Conservation (phyloP, 768 basidiomycete species). For the Mycena vitilis region DNA sequence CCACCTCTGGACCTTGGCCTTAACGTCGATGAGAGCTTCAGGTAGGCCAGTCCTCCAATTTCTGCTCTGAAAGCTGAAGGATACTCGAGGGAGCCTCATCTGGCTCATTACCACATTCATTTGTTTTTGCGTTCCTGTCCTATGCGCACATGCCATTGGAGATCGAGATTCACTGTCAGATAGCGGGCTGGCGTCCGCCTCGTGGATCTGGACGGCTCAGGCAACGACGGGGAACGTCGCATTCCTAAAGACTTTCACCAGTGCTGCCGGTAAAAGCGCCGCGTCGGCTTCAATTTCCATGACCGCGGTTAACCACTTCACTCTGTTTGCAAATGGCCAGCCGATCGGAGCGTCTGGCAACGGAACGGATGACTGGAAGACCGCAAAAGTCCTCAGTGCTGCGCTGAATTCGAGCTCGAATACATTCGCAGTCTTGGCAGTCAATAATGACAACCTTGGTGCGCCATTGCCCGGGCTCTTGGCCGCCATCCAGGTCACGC, state of each 20-base stretch:
- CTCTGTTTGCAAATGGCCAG: constrained; percentile 19
- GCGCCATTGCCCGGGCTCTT: constrained; percentile 20
- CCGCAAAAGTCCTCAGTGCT: constrained; percentile 16
- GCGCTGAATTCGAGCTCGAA: constrained; percentile 10
- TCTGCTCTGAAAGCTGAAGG: background rate
- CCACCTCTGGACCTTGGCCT: background rate
- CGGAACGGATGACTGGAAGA: constrained; percentile 22
- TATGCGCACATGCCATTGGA: constrained; percentile 18
- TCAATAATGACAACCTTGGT: constrained; percentile 11
- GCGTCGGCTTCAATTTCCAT: constrained; percentile 16
- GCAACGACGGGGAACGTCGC: constrained; percentile 24
- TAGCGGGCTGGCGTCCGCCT: constrained; percentile 21
- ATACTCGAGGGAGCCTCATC: constrained; percentile 11
- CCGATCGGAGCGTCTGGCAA: constrained; percentile 21
- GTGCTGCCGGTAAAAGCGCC: constrained; percentile 15
- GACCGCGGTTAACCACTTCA: constrained; percentile 22
- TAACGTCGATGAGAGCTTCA: constrained; percentile 18
- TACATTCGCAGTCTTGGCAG: constrained; percentile 18
- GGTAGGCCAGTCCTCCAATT: background rate
- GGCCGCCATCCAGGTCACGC: constrained; percentile 17
- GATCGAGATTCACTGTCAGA: constrained; percentile 11
- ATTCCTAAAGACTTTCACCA: constrained; percentile 14
- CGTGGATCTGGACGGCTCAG: constrained; percentile 26
- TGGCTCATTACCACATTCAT: constrained; percentile 26
- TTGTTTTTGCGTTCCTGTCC: constrained; percentile 23